Evolutionary conservation across 805 yeast species (phyloP), one percentile per base, ranked within the genome.

Genomic region (Soucietia sequanensis): DNA sequence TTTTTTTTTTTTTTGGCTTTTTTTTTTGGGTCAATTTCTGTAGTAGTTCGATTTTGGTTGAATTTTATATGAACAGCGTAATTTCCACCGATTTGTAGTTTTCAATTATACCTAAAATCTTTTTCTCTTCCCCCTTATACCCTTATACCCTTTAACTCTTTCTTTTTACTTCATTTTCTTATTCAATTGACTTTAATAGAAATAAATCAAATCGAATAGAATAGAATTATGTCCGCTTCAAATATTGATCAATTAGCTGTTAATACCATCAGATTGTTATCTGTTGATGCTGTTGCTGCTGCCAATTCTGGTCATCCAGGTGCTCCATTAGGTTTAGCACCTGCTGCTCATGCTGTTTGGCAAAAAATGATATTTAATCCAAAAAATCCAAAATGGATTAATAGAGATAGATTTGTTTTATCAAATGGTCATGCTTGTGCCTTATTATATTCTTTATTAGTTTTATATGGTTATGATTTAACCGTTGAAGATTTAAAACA

Each of bases 291-390:
- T 47, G 95, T 87, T 43, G 74, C 82, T 41, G 76, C 80, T 67
- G 91, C 97, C 54, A 84, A 91, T 69, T 84, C 96, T 42, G 99
- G 99, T 49, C 99, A 91, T 72, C 99, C 99, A 37, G 99, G 99
- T 72, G 98, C 99, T 35, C 98, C 98, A 55, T 80, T 91, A 78
- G 98, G 98, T 46, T 72, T 91, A 68, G 97, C 99, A 12, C 96
- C 97, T 30, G 82, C 90, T 42, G 95, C 97, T 44, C 97, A 91
- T 66, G 82, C 80, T 38, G 63, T 91, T 46, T 87, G 83, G 80
- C 75, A 80, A 63, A 78, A 78, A 58, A 75, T 90, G 84, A 82
- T 70, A 53, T 79, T 86, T 74, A 88, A 87, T 78, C 95, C 98
- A 54, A 76, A 81, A 70, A 82, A 86, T 77, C 91, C 96, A 46